Evolutionary conservation across 805 yeast species (phyloP).

Genomic region (Saturnispora halmiae): DNA sequence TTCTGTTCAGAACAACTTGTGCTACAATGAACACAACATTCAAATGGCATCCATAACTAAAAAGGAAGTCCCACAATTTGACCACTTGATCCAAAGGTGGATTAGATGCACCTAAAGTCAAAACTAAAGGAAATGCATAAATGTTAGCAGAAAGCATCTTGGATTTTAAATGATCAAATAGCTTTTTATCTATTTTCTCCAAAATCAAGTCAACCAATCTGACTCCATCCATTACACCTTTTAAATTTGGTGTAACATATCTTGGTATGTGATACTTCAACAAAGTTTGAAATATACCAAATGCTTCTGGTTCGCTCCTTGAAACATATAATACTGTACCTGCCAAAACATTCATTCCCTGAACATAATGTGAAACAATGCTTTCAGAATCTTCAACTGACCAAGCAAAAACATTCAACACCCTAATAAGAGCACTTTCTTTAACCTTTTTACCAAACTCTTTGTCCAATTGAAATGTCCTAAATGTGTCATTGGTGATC

Average conservation of each 20-base stretch:
- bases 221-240: conserved; percentile 75
- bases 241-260: conserved; percentile 65
- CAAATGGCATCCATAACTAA: conserved; percentile 87
- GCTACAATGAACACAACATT: conserved; percentile 79
- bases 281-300: conserved; percentile 55
- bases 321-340: conserved; percentile 76
- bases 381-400: conserved; percentile 9
- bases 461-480: conserved; percentile 76
- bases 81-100: conserved; percentile 73
- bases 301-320: conserved; percentile 81
- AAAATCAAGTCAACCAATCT: conserved; percentile 66
- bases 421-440: conserved; percentile 57
- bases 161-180: conserved; percentile 49
- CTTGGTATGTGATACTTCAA: conserved; percentile 61
- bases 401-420: conserved; percentile 62
- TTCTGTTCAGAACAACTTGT: conserved; percentile 63
- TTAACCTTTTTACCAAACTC: conserved; percentile 58
- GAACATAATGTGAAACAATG: conserved; percentile 58
- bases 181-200: conserved; percentile 61
- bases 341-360: conserved; percentile 79
- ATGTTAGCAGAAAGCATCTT: conserved; percentile 73
- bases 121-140: conserved; percentile 75
- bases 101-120: conserved; percentile 82
- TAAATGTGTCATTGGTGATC: conserved; percentile 43
- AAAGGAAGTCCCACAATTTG: conserved; percentile 79